phyloP scores from a whole-genome alignment of 495 filamentous ascomycete species.

The Tuber borchii region DNA sequence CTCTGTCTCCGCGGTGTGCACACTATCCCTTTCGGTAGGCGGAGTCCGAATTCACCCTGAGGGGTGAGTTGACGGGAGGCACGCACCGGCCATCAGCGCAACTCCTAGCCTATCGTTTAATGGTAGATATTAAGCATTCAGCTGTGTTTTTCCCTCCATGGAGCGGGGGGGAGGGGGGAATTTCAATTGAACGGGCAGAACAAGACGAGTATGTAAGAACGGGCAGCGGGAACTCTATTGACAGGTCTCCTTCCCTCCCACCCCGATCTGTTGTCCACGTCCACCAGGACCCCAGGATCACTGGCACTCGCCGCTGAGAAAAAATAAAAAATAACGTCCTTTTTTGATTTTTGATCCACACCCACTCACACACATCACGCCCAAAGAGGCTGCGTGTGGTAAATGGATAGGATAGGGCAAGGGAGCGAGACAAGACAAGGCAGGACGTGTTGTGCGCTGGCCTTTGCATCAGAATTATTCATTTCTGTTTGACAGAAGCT shows the following conservation, averaged over 20 bases:
- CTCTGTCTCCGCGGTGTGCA: not conserved
- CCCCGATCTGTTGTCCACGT: slow-evolving; percentile 31
- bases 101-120: not conserved
- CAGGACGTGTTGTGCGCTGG: slow-evolving; percentile 36
- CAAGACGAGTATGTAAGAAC: slow-evolving; percentile 2
- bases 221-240: not conserved
- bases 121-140: not conserved
- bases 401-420: slow-evolving; percentile 15
- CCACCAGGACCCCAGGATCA: slow-evolving; percentile 27
- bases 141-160: not conserved
- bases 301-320: slow-evolving; percentile 28
- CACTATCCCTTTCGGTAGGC: not conserved
- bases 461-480: slow-evolving; percentile 37
- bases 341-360: not conserved
- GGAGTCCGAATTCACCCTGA: not conserved
- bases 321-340: slow-evolving; percentile 6
- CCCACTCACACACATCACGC: slow-evolving; percentile 2
- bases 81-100: not conserved
- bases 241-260: not conserved
- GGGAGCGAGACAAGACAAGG: slow-evolving; percentile 12
- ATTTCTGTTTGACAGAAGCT: slow-evolving; percentile 36
- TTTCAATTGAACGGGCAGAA: not conserved
- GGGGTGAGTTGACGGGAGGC: not conserved
- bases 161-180: not conserved
- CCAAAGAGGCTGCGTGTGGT: slow-evolving; percentile 27